Evolutionary conservation across 2,329 filamentous ascomycete genomes (phyloP).

Genomic region (Fusarium ramigenum): DNA sequence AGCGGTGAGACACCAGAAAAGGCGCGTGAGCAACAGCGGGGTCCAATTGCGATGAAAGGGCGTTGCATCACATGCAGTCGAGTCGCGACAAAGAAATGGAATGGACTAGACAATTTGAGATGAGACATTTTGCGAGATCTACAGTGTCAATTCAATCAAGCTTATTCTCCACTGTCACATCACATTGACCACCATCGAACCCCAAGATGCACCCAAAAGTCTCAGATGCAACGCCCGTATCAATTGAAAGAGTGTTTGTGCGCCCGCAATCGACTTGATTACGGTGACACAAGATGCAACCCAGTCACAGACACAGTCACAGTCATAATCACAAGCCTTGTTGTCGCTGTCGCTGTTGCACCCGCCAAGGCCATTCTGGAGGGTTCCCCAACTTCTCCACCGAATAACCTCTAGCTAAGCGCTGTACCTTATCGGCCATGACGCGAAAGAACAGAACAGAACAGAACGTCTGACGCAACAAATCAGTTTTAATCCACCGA

Average conservation of each 20-base stretch:
- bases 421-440: background rate
- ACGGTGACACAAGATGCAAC: no score
- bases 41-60: background rate
- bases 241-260: background rate
- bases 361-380: background rate
- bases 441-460: background rate
- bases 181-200: background rate
- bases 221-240: no score
- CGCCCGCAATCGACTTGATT: background rate
- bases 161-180: background rate
- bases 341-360: background rate
- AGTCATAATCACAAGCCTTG: background rate
- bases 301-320: background rate
- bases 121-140: background rate
- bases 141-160: background rate
- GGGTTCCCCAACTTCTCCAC: conserved; percentile 5
- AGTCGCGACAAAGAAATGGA: background rate
- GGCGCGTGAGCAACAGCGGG: conserved; percentile 24
- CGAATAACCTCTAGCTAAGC: background rate
- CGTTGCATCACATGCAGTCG: background rate
- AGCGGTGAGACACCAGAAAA: conserved; percentile 29
- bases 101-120: background rate
- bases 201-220: no score
- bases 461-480: background rate
- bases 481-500: rapidly evolving